Conservation (phyloP, 2,329 filamentous ascomycete species). For the Microcyclospora tardicrescens region DNA sequence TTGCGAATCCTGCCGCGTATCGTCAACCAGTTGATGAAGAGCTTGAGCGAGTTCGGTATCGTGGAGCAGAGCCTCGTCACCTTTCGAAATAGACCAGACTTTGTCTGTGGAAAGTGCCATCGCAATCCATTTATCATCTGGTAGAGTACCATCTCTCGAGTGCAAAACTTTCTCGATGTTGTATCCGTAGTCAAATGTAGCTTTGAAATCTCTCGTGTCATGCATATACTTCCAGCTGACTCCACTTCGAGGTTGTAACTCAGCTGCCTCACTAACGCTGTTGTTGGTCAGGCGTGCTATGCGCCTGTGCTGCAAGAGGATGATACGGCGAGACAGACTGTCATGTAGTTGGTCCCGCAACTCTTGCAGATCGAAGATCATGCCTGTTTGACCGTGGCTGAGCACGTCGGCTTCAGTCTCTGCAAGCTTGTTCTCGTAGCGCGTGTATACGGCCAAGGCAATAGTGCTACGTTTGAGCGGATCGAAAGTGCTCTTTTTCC, state of each 20-base stretch:
- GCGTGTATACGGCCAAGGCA: constrained; percentile 18
- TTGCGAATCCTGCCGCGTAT: no score
- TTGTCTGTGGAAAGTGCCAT: constrained; percentile 14
- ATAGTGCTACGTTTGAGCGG: constrained; percentile 16
- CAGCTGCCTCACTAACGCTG: no score
- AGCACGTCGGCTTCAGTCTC: constrained; percentile 20
- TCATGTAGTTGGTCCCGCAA: constrained; percentile 17
- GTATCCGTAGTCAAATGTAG: constrained; percentile 22
- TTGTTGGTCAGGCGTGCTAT: constrained; percentile 18
- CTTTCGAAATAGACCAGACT: constrained; percentile 12
- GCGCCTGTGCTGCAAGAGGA: constrained; percentile 21
- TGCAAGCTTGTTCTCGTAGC: constrained; percentile 21
- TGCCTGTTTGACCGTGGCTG: constrained; percentile 20
- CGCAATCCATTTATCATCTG: constrained; percentile 12
- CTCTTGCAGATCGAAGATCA: constrained; percentile 25
- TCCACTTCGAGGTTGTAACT: constrained; percentile 4
- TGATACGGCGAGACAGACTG: constrained; percentile 19
- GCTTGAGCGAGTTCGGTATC: no score
- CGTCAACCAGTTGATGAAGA: no score
- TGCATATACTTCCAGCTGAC: constrained; percentile 17
- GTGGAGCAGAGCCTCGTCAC: no score
- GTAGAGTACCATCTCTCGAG: constrained; percentile 3
- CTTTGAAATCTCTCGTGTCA: constrained; percentile 24
- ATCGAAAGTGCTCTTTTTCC: constrained; percentile 9
- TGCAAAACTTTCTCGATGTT: constrained; percentile 17